Evolutionary conservation across 495 filamentous ascomycete genomes (phyloP).

Genomic region (Aspergillus mulundensis): DNA sequence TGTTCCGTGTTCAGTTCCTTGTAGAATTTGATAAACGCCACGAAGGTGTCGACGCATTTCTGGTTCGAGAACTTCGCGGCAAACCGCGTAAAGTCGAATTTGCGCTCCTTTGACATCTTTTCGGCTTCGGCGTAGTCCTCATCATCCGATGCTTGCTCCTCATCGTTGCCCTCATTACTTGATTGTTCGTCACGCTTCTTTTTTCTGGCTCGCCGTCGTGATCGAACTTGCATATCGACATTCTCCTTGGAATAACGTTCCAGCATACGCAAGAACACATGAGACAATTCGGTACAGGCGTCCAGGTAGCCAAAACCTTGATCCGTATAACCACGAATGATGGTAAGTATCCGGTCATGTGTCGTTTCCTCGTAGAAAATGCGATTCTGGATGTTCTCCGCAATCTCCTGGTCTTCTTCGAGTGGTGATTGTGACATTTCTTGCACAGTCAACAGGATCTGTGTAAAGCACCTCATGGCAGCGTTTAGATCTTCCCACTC

Average conservation of each 20-base stretch:
- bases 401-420: conserved; percentile 96
- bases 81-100: conserved; percentile 91
- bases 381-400: conserved; percentile 92
- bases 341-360: conserved; percentile 76
- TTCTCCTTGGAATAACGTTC: conserved; percentile 95
- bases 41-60: conserved; percentile 82
- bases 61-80: conserved; percentile 75
- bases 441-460: conserved; percentile 81
- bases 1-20: conserved; percentile 75
- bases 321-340: conserved; percentile 79
- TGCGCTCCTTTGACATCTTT: conserved; percentile 69
- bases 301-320: conserved; percentile 94
- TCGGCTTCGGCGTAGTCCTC: conserved; percentile 71
- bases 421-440: conserved; percentile 82
- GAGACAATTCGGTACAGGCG: conserved; percentile 82
- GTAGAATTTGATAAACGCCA: conserved; percentile 75
- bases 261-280: conserved; percentile 88
- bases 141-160: conserved; percentile 62
- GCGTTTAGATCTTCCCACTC: conserved; percentile 82
- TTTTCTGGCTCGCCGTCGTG: conserved; percentile 60
- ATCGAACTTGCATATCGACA: conserved; percentile 85
- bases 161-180: conserved; percentile 33
- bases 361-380: conserved; percentile 98
- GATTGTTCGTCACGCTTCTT: conserved; percentile 39
- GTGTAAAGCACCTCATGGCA: conserved; percentile 81